A percentile compares a stretch with the other conserved stretches of the same genome.
phyloP scores from a whole-genome alignment of 352 stramenopile species.

The Aphanomyces cochlioides region DNA sequence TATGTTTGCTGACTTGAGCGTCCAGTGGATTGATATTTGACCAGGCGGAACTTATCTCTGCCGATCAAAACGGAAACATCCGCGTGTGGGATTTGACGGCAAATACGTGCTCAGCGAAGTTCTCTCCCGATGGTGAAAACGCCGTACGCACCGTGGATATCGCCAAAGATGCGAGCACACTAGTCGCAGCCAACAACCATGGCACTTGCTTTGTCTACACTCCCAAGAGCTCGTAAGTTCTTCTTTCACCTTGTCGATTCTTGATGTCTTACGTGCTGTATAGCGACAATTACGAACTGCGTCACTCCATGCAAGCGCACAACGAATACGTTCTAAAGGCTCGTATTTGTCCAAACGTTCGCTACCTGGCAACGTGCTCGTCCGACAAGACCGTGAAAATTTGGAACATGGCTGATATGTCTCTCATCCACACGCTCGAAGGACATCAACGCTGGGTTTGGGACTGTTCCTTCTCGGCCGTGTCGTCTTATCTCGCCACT shows the following conservation, averaged over 20 bases:
- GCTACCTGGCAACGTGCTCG: constrained; percentile 89
- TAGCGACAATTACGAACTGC: constrained; percentile 59
- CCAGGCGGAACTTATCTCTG: constrained; percentile 61
- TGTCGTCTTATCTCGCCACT: constrained; percentile 97
- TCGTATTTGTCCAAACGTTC: constrained; percentile 81
- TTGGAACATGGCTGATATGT: constrained; percentile 61
- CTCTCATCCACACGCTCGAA: constrained; percentile 74
- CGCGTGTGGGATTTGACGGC: constrained; percentile 89
- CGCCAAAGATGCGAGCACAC: constrained; percentile 85
- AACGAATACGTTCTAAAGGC: constrained; percentile 91
- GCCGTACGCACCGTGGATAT: constrained; percentile 92
- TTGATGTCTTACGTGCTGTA: neutral
- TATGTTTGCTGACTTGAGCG: constrained; percentile 49
- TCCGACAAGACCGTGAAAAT: constrained; percentile 91
- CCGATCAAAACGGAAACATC: constrained; percentile 92
- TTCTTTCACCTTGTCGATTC: neutral
- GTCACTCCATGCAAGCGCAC: constrained; percentile 75
- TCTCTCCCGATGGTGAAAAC: constrained; percentile 65
- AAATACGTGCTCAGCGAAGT: constrained; percentile 61
- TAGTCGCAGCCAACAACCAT: constrained; percentile 93
- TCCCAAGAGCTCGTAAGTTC: constrained; percentile 43
- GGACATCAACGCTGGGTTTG: constrained; percentile 96
- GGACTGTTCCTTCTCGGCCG: constrained; percentile 97
- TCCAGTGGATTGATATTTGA: constrained; percentile 7
- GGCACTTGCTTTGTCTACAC: constrained; percentile 94